phyloP scores from a whole-genome alignment of 768 basidiomycete species.

The Pleurotus ostreatus region DNA sequence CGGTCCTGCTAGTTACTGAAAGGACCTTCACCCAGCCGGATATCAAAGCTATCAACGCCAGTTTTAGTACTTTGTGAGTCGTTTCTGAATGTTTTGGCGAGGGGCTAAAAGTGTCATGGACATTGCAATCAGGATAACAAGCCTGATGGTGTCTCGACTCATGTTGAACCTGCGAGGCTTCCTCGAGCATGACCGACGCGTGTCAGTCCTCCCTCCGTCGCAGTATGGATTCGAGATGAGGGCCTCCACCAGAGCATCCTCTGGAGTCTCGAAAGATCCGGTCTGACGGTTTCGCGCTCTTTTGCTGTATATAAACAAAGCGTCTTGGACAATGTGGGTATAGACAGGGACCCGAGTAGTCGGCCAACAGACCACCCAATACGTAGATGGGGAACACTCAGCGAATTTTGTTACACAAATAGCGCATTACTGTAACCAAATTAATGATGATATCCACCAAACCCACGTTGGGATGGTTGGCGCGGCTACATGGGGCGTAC shows the following conservation, averaged over 20 bases:
- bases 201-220: background rate
- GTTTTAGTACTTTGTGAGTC: conserved; percentile 32
- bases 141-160: conserved; percentile 32
- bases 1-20: too few species aligned
- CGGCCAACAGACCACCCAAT: too few species aligned
- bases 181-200: background rate
- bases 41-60: conserved; percentile 33
- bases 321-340: too few species aligned
- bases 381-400: too few species aligned
- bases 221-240: conserved; percentile 1
- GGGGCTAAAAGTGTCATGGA: too few species aligned
- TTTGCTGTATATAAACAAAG: too few species aligned
- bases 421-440: too few species aligned
- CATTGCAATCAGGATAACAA: conserved; percentile 13
- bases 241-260: background rate
- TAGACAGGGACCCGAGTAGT: too few species aligned
- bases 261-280: background rate
- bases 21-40: conserved; percentile 18
- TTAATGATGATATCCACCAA: too few species aligned
- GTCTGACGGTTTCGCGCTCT: background rate
- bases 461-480: too few species aligned
- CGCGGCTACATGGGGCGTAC: background rate
- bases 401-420: too few species aligned
- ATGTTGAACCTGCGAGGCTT: conserved; percentile 28
- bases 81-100: too few species aligned